A percentile compares a stretch with the other conserved stretches of the same genome.
phyloP scores from a whole-genome alignment of 106 monocot species.

The Acorus calamus region DNA sequence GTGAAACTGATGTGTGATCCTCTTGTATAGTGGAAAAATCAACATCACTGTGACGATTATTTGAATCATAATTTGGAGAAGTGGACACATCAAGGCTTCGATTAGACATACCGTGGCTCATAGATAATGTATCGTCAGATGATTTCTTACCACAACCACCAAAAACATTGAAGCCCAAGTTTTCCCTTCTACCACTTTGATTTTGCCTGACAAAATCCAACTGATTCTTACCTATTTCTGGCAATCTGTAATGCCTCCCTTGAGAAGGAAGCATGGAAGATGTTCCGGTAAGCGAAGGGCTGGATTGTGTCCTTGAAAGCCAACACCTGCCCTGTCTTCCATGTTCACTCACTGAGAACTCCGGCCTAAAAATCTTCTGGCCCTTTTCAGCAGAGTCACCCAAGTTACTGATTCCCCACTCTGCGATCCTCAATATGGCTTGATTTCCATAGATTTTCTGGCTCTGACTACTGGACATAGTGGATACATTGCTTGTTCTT shows the following conservation, averaged over 20 bases:
- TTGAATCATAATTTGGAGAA: conserved; percentile 28
- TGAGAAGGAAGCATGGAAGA: conserved; percentile 22
- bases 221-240: conserved; percentile 28
- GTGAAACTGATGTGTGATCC: conserved; percentile 42
- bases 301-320: conserved; percentile 74
- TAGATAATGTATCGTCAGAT: conserved; percentile 33
- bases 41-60: conserved; percentile 34
- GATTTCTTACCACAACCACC: conserved; percentile 21
- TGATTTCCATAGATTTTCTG: conserved; percentile 25
- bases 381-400: conserved; percentile 21
- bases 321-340: conserved; percentile 34
- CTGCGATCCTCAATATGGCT: conserved; percentile 8
- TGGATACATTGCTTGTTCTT: conserved; percentile 15
- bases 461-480: conserved; percentile 7
- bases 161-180: conserved; percentile 24
- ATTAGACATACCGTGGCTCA: conserved; percentile 30
- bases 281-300: conserved; percentile 61
- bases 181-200: conserved; percentile 23
- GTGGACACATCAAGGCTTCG: conserved; percentile 22
- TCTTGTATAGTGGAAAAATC: conserved; percentile 19
- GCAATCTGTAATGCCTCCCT: conserved; percentile 21
- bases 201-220: conserved; percentile 18
- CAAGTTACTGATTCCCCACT: conserved; percentile 23
- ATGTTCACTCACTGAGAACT: conserved; percentile 14
- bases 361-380: conserved; percentile 29